Evolutionary conservation across 345 rosid species (phyloP).

Genomic region (Lepidium aucheri): DNA sequence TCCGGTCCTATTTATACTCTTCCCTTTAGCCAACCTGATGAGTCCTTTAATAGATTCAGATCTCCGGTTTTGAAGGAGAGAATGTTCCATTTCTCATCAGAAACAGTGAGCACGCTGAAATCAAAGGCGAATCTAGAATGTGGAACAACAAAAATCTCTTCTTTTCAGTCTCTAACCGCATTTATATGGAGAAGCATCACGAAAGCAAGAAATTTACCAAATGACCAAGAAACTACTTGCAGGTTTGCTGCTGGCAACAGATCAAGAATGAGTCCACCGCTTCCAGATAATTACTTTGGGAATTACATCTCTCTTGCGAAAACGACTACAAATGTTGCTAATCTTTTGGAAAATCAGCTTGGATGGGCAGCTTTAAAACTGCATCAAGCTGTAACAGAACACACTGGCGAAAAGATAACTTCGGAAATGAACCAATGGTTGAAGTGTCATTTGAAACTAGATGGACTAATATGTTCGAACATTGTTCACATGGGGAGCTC

Average conservation of each 20-base stretch:
- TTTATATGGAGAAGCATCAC: constrained; percentile 55
- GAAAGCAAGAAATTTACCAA: constrained; percentile 31
- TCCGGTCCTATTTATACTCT: constrained; percentile 30
- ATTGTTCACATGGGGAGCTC: constrained; percentile 72
- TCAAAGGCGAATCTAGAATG: constrained; percentile 48
- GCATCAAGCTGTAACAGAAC: constrained; percentile 42
- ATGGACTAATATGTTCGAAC: constrained; percentile 10
- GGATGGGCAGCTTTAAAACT: constrained; percentile 67
- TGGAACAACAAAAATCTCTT: constrained; percentile 45
- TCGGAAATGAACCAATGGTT: constrained; percentile 26
- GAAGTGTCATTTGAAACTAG: constrained; percentile 22
- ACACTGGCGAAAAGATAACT: constrained; percentile 23
- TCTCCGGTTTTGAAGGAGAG: constrained; percentile 42
- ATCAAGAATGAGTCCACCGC: constrained; percentile 30
- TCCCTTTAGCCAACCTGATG: constrained; percentile 31
- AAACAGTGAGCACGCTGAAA: constrained; percentile 43
- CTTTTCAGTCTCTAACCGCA: constrained; percentile 55
- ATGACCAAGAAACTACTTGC: constrained; percentile 36
- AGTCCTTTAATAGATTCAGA: constrained; percentile 27
- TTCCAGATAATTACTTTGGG: constrained; percentile 17
- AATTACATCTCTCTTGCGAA: constrained; percentile 31
- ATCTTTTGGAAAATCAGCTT: constrained; percentile 35
- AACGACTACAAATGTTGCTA: constrained; percentile 27
- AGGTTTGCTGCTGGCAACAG: constrained; percentile 38
- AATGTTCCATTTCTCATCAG: constrained; percentile 53